Percentiles rank a stretch among this genome's conserved stretches.
These are phyloP conservation scores for Penicillium palitans DNA, from an alignment of 2,329 filamentous ascomycete genomes.

Conservation along the genomic window DNA sequence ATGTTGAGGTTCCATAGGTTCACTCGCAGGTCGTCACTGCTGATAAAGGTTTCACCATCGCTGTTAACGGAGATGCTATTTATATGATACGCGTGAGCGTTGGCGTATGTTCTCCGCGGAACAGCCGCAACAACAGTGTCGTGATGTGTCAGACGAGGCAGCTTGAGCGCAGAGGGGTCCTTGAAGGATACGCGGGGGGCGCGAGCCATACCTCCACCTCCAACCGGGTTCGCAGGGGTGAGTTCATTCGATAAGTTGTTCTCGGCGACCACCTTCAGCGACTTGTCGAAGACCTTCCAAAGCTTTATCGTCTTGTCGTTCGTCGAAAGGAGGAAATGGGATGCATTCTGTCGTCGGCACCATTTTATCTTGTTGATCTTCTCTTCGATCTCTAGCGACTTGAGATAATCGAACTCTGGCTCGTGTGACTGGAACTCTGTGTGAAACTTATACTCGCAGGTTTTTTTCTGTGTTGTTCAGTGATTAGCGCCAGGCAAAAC, in stretches of 20 bases:
- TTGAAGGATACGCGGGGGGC: slow-evolving; percentile 74
- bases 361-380: slow-evolving; percentile 99
- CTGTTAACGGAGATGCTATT: slow-evolving; percentile 99
- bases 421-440: slow-evolving; percentile 99
- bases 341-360: slow-evolving; percentile 97
- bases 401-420: slow-evolving; percentile 98
- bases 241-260: slow-evolving; percentile 96
- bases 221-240: slow-evolving; percentile 70
- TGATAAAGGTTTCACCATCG: slow-evolving; percentile 98
- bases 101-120: slow-evolving; percentile 92
- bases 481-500: slow-evolving; percentile 35
- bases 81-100: slow-evolving; percentile 98
- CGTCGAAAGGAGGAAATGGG: slow-evolving; percentile 95
- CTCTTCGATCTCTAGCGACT: slow-evolving; percentile 98
- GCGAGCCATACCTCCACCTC: slow-evolving; percentile 75
- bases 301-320: slow-evolving; percentile 99
- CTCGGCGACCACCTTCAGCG: slow-evolving; percentile 96
- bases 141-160: slow-evolving; percentile 94
- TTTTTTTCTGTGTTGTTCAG: slow-evolving; percentile 76
- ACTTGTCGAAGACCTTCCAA: slow-evolving; percentile 99
- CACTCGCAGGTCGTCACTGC: slow-evolving; percentile 94
- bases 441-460: slow-evolving; percentile 99
- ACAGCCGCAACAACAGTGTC: slow-evolving; percentile 97
- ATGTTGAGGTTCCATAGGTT: slow-evolving; percentile 99
- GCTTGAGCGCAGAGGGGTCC: slow-evolving; percentile 78